These are phyloP conservation scores for Salvia miltiorrhiza DNA, from an alignment of 257 asterid species.

Conservation along the genomic window DNA sequence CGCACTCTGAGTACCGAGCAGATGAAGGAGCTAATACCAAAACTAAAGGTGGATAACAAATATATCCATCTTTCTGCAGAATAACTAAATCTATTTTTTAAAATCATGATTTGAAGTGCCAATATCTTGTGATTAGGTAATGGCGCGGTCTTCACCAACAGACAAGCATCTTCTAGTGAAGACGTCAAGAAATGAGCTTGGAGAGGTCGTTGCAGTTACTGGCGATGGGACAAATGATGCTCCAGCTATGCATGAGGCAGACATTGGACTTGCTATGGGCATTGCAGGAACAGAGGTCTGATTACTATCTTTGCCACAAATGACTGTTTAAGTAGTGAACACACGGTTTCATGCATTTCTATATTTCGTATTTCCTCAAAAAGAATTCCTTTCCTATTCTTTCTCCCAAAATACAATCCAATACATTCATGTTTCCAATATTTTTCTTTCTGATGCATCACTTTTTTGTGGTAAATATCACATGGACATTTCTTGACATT, in stretches of 20 bases:
- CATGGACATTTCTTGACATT: background rate
- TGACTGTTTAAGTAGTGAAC: background rate
- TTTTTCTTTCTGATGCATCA: too few relatives aligned
- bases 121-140: slow-evolving; percentile 53
- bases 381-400: background rate
- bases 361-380: background rate
- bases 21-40: slow-evolving; percentile 74
- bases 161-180: slow-evolving; percentile 87
- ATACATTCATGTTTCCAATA: background rate
- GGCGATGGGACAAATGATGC: slow-evolving; percentile 99
- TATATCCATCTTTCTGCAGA: background rate
- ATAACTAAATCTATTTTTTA: background rate
- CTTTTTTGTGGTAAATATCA: background rate
- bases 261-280: slow-evolving; percentile 95
- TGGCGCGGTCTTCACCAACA: slow-evolving; percentile 95
- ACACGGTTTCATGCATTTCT: background rate
- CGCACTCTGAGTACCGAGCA: slow-evolving; percentile 53
- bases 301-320: background rate
- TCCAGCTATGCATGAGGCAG: slow-evolving; percentile 91
- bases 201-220: slow-evolving; percentile 94
- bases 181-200: slow-evolving; percentile 56
- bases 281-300: slow-evolving; percentile 90
- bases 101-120: slow-evolving; percentile 15
- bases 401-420: background rate
- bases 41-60: slow-evolving; percentile 56